Evolutionary conservation across 352 stramenopile genomes (phyloP), one percentile per base, ranked within the genome.

Genomic region (Phytophthora cryptogea): DNA sequence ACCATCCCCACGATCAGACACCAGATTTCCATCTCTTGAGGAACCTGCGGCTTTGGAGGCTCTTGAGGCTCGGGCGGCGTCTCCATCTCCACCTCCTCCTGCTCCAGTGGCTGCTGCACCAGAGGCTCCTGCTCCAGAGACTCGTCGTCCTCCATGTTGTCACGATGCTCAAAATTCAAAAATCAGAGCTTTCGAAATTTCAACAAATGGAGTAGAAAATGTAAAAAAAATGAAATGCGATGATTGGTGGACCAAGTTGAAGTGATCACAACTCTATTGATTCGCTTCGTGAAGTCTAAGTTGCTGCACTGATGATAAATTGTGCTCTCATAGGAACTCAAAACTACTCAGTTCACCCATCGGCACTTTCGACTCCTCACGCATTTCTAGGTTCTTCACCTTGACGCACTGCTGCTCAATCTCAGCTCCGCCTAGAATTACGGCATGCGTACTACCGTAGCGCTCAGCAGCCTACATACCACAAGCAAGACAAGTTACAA

Each of bases 391-490:
- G 48, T 94, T 85, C 67, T 96, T 96, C 17, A 96, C 72, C 48
- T 89, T 88, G 20, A 93, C 83, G 30, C 56, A 54, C 30, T 75
- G 59, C 41, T 78, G 77, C 27, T 78, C 56, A 27, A 94, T 68
- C 56, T 96, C 88, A 54, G 88, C 64, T 27, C 74, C 68, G 16
- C 88, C 88, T 5, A 96, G 30, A 40, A 96, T 89, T 36, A 96
- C 69, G 23, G 86, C 85, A 53, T 86, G 78, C 10, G 70, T 71
- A 46, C 80, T 90, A 9, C 78, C 82, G 20, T 74, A 83, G 14
- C 80, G 78, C 47, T 94, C 84, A 8, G 88, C 88, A 64, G 78
- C 71, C 81, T 90, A 42, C 3, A 60, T 26, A 28, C 35, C 43
- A 5, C 14, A 45, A 8, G 14, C 31, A 52, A 23, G 33, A 54